Evolutionary conservation across 768 basidiomycete genomes (phyloP).

Genomic region (Leccinellum albellum): DNA sequence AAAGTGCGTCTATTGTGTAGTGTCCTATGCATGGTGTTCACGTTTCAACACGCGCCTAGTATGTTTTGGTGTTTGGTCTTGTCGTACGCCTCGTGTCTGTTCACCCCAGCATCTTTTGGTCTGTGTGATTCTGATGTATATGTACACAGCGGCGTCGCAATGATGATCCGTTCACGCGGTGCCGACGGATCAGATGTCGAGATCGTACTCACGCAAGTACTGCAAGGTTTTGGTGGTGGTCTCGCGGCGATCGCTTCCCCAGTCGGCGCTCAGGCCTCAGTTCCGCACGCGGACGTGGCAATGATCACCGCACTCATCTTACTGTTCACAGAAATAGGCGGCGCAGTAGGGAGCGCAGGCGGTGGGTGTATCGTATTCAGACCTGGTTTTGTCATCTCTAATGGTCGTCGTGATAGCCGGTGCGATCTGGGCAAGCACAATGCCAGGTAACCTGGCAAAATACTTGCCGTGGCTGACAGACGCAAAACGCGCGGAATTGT

Average conservation of each 20-base stretch:
- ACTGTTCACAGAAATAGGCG: conserved; percentile 68
- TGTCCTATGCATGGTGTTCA: background rate
- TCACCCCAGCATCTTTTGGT: background rate
- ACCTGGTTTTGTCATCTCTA: background rate
- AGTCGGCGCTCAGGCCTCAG: conserved; percentile 63
- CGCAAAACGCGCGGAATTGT: conserved; percentile 44
- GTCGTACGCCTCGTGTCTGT: conserved; percentile 50
- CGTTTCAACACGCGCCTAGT: conserved; percentile 20
- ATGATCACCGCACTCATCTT: conserved; percentile 65
- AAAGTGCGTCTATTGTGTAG: conserved; percentile 37
- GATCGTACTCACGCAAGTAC: conserved; percentile 62
- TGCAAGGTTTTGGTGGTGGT: conserved; percentile 75
- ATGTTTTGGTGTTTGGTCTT: conserved; percentile 54
- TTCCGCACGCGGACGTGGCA: conserved; percentile 61
- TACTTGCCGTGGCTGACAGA: conserved; percentile 50
- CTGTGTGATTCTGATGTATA: background rate
- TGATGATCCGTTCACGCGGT: conserved; percentile 71
- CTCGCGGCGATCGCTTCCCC: conserved; percentile 56
- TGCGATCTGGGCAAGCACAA: conserved; percentile 59
- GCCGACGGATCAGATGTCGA: conserved; percentile 51
- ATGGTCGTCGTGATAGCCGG: conserved; percentile 39
- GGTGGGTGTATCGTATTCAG: conserved; percentile 35
- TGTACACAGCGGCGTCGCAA: conserved; percentile 50
- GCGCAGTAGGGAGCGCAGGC: conserved; percentile 59
- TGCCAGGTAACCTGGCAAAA: conserved; percentile 58